phyloP scores from a whole-genome alignment of 1,139 yeast species.

The Yamadazyma conglobata region DNA sequence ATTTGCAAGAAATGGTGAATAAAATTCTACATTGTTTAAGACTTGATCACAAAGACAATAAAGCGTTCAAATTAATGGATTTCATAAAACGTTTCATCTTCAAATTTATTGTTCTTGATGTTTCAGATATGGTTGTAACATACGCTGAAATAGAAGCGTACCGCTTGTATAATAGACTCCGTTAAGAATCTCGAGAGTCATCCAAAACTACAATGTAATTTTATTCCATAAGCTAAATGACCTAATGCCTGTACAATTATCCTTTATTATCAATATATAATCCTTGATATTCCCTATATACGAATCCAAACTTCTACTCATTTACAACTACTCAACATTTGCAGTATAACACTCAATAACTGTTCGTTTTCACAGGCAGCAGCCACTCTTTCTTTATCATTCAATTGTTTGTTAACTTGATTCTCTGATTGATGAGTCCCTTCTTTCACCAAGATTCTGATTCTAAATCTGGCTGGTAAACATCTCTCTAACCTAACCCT shows the following conservation, averaged over 20 bases:
- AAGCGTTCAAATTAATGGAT: conserved; percentile 30
- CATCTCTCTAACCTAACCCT: conserved; percentile 88
- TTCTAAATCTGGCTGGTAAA: conserved; percentile 79
- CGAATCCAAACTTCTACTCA: too few relatives aligned
- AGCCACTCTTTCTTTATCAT: conserved; percentile 96
- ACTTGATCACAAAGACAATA: conserved; percentile 13
- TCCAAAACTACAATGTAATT: too few relatives aligned
- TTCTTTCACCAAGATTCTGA: conserved; percentile 74
- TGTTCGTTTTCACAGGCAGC: conserved; percentile 99
- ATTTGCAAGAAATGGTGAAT: conserved; percentile 18
- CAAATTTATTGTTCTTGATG: conserved; percentile 38
- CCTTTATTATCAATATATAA: neutral
- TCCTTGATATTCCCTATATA: too few relatives aligned
- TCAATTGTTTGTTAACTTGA: conserved; percentile 94
- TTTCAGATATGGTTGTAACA: conserved; percentile 34
- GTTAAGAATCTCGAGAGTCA: conserved; percentile 1
- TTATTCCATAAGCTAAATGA: conserved; percentile 2
- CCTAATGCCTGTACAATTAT: conserved; percentile 12
- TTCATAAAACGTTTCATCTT: conserved; percentile 36
- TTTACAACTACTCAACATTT: conserved; percentile 83
- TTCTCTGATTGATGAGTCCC: conserved; percentile 95
- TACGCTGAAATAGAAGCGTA: conserved; percentile 30
- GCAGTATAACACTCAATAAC: conserved; percentile 78
- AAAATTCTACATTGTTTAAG: conserved; percentile 13
- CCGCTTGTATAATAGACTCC: conserved; percentile 15